These are phyloP conservation scores for Coemansia sp. DNA, from an alignment of 192 early-diverging fungal genomes.

Conservation along the genomic window DNA sequence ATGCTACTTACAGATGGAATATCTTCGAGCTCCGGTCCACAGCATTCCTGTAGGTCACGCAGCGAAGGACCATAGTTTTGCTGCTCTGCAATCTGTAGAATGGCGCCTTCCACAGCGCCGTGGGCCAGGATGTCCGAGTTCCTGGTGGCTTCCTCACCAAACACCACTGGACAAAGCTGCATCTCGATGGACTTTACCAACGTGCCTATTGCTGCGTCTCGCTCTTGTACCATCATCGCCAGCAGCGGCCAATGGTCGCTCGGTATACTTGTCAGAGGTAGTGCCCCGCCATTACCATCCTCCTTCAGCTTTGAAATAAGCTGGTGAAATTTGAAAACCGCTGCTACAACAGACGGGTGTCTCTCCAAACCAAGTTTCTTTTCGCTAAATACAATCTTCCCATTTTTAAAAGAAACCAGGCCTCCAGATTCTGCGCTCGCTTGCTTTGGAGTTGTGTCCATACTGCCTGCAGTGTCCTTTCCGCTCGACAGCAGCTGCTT, in stretches of 20 bases:
- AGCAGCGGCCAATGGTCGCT: slow-evolving; percentile 32
- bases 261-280: slow-evolving; percentile 31
- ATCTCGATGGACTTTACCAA: slow-evolving; percentile 36
- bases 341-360: slow-evolving; percentile 42
- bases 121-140: slow-evolving; percentile 33
- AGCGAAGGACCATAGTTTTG: slow-evolving; percentile 45
- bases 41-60: slow-evolving; percentile 15
- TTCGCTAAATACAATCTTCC: slow-evolving; percentile 33
- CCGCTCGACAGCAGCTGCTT: not conserved
- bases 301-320: slow-evolving; percentile 33
- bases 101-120: slow-evolving; percentile 21
- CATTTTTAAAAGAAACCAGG: slow-evolving; percentile 30
- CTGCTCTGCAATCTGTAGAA: slow-evolving; percentile 31
- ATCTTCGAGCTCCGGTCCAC: slow-evolving; percentile 12
- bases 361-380: slow-evolving; percentile 46
- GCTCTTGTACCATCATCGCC: slow-evolving; percentile 51
- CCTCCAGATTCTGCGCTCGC: not conserved
- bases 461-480: not conserved
- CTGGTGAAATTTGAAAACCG: slow-evolving; percentile 47
- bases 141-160: slow-evolving; percentile 28
- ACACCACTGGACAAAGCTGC: slow-evolving; percentile 47
- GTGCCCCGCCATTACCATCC: slow-evolving; percentile 1
- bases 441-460: slow-evolving; percentile 1
- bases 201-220: slow-evolving; percentile 22
- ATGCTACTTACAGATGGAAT: slow-evolving; percentile 26